These are phyloP conservation scores for Marvania coccoides DNA, from an alignment of 139 green algal species.

Conservation along the genomic window DNA sequence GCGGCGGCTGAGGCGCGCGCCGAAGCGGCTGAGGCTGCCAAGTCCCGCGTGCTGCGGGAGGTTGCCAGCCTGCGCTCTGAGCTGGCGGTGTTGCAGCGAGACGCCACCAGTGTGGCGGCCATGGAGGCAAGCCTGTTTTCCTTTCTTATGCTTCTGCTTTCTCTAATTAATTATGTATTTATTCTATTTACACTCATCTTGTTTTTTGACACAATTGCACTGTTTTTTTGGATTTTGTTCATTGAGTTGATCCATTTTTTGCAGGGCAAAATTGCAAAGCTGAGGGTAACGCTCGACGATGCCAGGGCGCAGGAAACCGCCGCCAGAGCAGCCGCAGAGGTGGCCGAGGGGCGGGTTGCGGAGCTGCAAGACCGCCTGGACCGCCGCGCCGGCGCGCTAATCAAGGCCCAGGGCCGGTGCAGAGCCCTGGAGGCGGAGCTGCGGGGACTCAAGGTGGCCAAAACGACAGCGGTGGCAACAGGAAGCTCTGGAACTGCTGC, in stretches of 20 bases:
- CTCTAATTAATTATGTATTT: not conserved
- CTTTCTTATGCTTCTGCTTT: not conserved
- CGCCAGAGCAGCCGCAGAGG: not conserved
- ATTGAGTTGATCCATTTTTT: not conserved
- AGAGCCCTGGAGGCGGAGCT: conserved; percentile 11
- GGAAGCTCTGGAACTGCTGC: not conserved
- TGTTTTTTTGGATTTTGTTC: not conserved
- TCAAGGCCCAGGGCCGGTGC: conserved; percentile 13
- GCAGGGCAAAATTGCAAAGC: not conserved
- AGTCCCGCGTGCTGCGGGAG: conserved; percentile 1
- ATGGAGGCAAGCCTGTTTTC: no score
- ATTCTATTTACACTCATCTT: not conserved
- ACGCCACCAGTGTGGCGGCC: no score
- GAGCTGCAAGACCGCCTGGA: conserved; percentile 22
- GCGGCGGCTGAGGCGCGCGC: conserved; percentile 3
- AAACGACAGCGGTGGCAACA: not conserved
- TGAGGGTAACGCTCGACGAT: conserved; percentile 3
- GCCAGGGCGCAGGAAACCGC: conserved; percentile 6
- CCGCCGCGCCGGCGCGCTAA: conserved; percentile 10
- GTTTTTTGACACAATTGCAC: not conserved
- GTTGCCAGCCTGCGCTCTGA: conserved; percentile 12
- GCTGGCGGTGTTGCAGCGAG: conserved; percentile 12
- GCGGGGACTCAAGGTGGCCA: not conserved
- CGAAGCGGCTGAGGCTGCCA: not conserved
- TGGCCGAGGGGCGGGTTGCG: not conserved